These are phyloP conservation scores for Phaffomyces thermotolerans DNA, from an alignment of 805 yeast genomes.

Conservation along the genomic window DNA sequence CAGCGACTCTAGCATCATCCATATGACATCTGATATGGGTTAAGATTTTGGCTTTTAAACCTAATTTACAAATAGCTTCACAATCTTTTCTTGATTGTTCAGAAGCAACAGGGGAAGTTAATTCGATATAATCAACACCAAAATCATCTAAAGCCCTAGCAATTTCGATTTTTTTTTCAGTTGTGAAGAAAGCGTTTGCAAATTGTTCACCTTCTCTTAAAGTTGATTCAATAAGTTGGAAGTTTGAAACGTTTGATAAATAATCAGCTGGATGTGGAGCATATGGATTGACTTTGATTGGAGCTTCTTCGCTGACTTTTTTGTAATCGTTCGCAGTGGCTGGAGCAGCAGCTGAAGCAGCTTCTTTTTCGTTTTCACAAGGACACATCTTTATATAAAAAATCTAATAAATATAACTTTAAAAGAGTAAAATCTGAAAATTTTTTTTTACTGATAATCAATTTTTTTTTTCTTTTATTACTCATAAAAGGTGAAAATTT, in stretches of 20 bases:
- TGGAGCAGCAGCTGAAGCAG: constrained; percentile 9
- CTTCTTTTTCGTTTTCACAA: constrained; percentile 21
- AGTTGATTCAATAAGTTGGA: constrained; percentile 91
- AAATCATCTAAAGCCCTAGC: constrained; percentile 96
- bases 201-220: constrained; percentile 98
- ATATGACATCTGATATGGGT: constrained; percentile 98
- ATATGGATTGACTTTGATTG: constrained; percentile 57
- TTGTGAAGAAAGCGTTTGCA: constrained; percentile 91
- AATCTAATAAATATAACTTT: no score
- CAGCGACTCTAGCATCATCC: constrained; percentile 98
- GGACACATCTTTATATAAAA: constrained; percentile 17
- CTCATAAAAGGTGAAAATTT: no score
- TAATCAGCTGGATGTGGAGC: constrained; percentile 94
- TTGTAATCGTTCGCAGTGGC: constrained; percentile 21
- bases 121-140: constrained; percentile 96
- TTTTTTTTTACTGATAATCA: no score
- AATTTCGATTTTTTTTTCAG: constrained; percentile 92
- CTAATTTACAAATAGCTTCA: constrained; percentile 97
- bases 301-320: constrained; percentile 31
- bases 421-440: no score
- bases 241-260: constrained; percentile 79
- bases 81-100: constrained; percentile 91
- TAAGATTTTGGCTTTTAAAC: constrained; percentile 88
- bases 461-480: no score
- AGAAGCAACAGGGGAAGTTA: constrained; percentile 96